These are phyloP conservation scores for Blumeriella jaapii DNA, from an alignment of 2,329 filamentous ascomycete genomes.

Conservation along the genomic window DNA sequence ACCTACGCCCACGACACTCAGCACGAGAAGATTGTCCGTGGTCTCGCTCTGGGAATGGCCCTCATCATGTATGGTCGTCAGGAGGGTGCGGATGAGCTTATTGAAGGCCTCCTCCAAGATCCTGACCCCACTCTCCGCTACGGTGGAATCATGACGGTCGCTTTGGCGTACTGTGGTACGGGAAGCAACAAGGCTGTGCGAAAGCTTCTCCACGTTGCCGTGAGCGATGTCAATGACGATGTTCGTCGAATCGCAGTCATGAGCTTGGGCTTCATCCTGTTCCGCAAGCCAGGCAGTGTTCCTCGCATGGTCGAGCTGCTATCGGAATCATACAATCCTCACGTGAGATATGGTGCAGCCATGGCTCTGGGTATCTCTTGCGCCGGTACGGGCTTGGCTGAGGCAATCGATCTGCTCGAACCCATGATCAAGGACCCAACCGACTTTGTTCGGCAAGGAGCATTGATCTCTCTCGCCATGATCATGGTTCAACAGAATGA, in stretches of 20 bases:
- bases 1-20: constrained; percentile 96
- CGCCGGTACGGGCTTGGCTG: constrained; percentile 87
- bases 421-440: constrained; percentile 99
- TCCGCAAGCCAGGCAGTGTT: constrained; percentile 93
- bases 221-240: constrained; percentile 96
- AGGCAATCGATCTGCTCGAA: constrained; percentile 92
- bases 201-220: constrained; percentile 87
- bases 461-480: constrained; percentile 89
- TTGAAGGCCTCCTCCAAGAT: constrained; percentile 85
- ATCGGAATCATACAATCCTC: constrained; percentile 96
- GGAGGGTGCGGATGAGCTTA: constrained; percentile 87
- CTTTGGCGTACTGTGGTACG: constrained; percentile 91
- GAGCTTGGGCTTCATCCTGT: constrained; percentile 95
- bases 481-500: constrained; percentile 99
- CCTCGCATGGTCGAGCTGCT: constrained; percentile 98
- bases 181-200: constrained; percentile 98
- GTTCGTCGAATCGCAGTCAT: constrained; percentile 93
- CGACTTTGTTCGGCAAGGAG: constrained; percentile 95
- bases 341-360: constrained; percentile 92
- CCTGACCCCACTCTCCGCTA: constrained; percentile 90
- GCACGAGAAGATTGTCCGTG: constrained; percentile 97
- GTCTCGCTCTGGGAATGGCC: constrained; percentile 91
- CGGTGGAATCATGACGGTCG: constrained; percentile 97
- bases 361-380: constrained; percentile 99
- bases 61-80: constrained; percentile 97